phyloP scores from a whole-genome alignment of 164 flowering plant species.

The Tetrastigma voinierianum region DNA sequence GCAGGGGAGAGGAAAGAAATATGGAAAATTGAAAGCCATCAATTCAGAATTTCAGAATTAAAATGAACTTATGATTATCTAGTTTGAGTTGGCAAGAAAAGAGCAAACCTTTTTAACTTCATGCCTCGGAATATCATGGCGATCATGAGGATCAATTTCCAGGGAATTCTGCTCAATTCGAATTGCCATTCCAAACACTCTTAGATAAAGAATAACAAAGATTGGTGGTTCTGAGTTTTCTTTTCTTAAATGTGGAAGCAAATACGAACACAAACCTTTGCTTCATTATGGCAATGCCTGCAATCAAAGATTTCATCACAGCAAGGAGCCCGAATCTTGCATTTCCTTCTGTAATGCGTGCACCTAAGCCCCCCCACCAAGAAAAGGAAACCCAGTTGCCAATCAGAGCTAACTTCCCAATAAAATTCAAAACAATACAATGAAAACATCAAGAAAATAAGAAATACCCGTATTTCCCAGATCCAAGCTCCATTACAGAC shows the following conservation, averaged over 20 bases:
- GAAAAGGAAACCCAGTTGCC: background rate
- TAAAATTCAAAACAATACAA: background rate
- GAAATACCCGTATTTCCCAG: constrained; percentile 44
- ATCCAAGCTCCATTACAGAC: constrained; percentile 24
- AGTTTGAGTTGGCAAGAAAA: background rate
- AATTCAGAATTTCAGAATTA: background rate
- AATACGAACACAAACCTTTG: constrained; percentile 44
- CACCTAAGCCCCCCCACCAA: constrained; percentile 41
- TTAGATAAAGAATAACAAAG: too few species aligned
- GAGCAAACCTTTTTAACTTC: constrained; percentile 58
- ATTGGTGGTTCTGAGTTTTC: too few species aligned
- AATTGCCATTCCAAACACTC: background rate
- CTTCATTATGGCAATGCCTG: constrained; percentile 95
- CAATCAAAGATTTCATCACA: constrained; percentile 82
- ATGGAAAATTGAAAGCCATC: background rate
- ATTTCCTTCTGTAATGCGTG: constrained; percentile 73
- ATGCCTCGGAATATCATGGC: constrained; percentile 86
- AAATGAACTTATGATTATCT: too few species aligned
- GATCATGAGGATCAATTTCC: constrained; percentile 47
- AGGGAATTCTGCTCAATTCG: constrained; percentile 52
- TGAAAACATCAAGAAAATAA: background rate
- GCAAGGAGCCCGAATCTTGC: constrained; percentile 90
- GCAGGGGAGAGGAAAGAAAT: background rate
- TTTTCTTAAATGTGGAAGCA: background rate
- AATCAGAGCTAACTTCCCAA: background rate